Evolutionary conservation across 2,329 filamentous ascomycete species (phyloP).

Genomic region (Aspergillus costaricaensis): DNA sequence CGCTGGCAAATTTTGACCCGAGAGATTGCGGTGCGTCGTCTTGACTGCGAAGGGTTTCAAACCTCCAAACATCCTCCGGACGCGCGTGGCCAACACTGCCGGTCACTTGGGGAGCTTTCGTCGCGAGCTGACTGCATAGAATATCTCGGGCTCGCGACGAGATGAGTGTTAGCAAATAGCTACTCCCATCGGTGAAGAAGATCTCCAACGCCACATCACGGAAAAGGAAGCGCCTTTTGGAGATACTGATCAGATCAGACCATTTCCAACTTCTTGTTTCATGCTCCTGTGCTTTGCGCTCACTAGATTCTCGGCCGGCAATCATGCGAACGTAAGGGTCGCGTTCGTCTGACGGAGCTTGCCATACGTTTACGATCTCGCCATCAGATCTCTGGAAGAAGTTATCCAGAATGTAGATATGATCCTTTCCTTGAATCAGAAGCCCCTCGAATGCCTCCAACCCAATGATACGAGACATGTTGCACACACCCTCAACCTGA

Average conservation of each 20-base stretch:
- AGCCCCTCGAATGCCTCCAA: constrained; percentile 93
- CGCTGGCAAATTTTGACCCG: constrained; percentile 85
- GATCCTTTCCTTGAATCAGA: constrained; percentile 87
- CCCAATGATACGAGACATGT: constrained; percentile 90
- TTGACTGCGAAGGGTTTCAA: constrained; percentile 76
- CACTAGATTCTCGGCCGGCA: constrained; percentile 69
- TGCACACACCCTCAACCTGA: constrained; percentile 89
- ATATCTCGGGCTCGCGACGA: constrained; percentile 74
- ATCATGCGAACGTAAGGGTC: constrained; percentile 96
- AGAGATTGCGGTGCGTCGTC: constrained; percentile 67
- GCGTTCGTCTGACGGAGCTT: constrained; percentile 86
- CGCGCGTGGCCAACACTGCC: constrained; percentile 69
- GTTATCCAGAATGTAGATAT: constrained; percentile 91
- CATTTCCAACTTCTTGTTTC: constrained; percentile 90
- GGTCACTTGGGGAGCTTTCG: constrained; percentile 77
- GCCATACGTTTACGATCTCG: constrained; percentile 95
- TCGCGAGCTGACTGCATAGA: constrained; percentile 72
- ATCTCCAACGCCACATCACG: constrained; percentile 95
- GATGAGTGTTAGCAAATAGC: constrained; percentile 86
- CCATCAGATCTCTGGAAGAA: constrained; percentile 94
- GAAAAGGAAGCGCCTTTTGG: constrained; percentile 92
- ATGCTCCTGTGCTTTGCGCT: constrained; percentile 65
- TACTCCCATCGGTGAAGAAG: constrained; percentile 95
- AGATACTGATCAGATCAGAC: constrained; percentile 91
- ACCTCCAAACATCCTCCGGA: constrained; percentile 86